These are phyloP conservation scores for Beauveria varroae DNA, from an alignment of 2,329 filamentous ascomycete genomes.

Conservation along the genomic window DNA sequence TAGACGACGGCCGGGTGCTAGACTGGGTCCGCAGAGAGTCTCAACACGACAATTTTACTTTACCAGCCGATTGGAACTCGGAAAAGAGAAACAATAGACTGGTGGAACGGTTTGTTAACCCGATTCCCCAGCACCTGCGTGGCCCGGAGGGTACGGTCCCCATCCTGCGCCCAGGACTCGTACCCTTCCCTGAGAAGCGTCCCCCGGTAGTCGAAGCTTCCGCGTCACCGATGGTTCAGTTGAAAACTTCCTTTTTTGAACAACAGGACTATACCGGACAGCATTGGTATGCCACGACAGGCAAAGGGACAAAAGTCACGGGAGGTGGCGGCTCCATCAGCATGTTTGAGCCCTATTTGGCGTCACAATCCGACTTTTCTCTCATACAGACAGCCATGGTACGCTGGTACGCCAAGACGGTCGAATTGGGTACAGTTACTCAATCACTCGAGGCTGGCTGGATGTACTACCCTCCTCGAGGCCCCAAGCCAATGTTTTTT, in stretches of 20 bases:
- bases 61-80: neutral
- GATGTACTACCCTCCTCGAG: constrained; percentile 16
- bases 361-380: constrained; percentile 15
- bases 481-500: constrained; percentile 14
- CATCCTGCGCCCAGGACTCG: constrained; percentile 13
- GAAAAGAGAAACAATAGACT: neutral
- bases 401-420: constrained; percentile 10
- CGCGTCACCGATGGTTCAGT: neutral
- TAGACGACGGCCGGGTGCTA: constrained; percentile 13
- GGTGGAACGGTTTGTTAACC: neutral
- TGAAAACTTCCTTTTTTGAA: neutral
- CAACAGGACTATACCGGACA: constrained; percentile 10
- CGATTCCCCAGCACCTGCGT: neutral
- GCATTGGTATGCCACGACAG: constrained; percentile 17
- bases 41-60: constrained; percentile 11
- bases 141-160: constrained; percentile 17
- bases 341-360: constrained; percentile 15
- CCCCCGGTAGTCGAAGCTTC: neutral
- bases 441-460: constrained; percentile 18
- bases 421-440: constrained; percentile 7
- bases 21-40: constrained; percentile 16
- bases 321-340: constrained; percentile 15
- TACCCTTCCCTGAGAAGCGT: constrained; percentile 12
- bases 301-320: constrained; percentile 10
- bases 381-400: constrained; percentile 16